Base-by-base conservation (phyloP, 495 filamentous ascomycete species). In the Penicillium cinerascens region DNA sequence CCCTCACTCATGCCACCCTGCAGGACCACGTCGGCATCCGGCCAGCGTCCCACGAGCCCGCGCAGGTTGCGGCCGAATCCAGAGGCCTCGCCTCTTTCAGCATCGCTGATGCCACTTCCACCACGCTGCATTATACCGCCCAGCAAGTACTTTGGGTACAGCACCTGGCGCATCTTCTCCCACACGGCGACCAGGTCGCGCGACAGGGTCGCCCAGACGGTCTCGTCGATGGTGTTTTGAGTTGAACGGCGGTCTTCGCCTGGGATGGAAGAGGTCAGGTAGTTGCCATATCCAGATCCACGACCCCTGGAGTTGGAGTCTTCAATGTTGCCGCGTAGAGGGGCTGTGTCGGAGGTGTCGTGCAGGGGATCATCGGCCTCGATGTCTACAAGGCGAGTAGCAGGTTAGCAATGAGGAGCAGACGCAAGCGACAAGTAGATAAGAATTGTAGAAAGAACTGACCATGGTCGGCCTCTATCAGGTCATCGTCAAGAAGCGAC, bases 381-480 rank as follows among this genome's bases (percentile, higher is more conserved):
- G 75, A 95, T 88, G 66, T 92, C 75, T 73, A 54, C 51, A 66
- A 18, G 27, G 11, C 11, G 35, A 9, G 23, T 21, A n/a, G n/a
- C 18, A n/a, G 4, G 17, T 66, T 51, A 64, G 50, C 22, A 54
- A 44, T 13, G 6, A 22, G 15, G 15, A 3, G 21, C n/a, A 10
- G 27, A 38, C 8, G 15, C n/a, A 41, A 27, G 37, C 16, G 37
- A 15, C 17, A 47, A 16, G 20, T 39, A 10, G 10, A 43, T 26
- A 9, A 17, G 10, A 13, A 21, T 27, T 10, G 23, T 38, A 23
- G 41, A 16, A 37, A 13, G 21, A 27, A 59, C 65, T 62, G 69
- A 96, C 93, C 89, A 76, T 97, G 89, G 74, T 97, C 92, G 3
- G 92, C 90, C 69, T 98, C 93, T 72, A 97, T 96, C 59, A 96